phyloP scores from a whole-genome alignment of 768 basidiomycete species.

The Hypholoma fasciculare region DNA sequence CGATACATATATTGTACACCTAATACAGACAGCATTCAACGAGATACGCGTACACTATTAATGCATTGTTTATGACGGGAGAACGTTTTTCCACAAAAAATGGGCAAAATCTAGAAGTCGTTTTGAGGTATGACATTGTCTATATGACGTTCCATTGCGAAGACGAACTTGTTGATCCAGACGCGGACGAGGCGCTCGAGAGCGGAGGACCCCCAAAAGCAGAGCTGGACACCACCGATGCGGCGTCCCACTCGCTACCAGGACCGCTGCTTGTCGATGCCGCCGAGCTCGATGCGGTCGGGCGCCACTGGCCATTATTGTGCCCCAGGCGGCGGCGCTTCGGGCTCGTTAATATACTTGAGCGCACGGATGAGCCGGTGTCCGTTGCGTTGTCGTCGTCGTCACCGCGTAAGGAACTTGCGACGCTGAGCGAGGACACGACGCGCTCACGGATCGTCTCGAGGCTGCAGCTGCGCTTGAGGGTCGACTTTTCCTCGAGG shows the following conservation, averaged over 20 bases:
- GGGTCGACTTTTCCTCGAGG: conserved; percentile 41
- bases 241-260: conserved; percentile 1
- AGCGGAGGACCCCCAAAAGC: too few relatives aligned
- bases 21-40: too few relatives aligned
- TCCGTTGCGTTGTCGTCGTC: conserved; percentile 1
- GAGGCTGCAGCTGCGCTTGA: conserved; percentile 38
- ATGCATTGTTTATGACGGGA: too few relatives aligned
- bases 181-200: too few relatives aligned
- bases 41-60: too few relatives aligned
- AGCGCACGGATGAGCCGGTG: background rate
- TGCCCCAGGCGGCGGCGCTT: background rate
- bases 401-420: background rate
- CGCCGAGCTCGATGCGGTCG: background rate
- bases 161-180: too few relatives aligned
- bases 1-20: too few relatives aligned
- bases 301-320: too few relatives aligned
- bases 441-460: conserved; percentile 37
- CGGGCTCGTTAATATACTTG: background rate
- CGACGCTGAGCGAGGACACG: background rate
- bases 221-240: background rate
- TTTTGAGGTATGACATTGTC: too few relatives aligned
- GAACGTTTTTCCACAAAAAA: too few relatives aligned
- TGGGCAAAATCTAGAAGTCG: too few relatives aligned
- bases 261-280: background rate
- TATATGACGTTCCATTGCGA: too few relatives aligned